phyloP scores from a whole-genome alignment of 495 filamentous ascomycete species.

The Daldinia loculata region DNA sequence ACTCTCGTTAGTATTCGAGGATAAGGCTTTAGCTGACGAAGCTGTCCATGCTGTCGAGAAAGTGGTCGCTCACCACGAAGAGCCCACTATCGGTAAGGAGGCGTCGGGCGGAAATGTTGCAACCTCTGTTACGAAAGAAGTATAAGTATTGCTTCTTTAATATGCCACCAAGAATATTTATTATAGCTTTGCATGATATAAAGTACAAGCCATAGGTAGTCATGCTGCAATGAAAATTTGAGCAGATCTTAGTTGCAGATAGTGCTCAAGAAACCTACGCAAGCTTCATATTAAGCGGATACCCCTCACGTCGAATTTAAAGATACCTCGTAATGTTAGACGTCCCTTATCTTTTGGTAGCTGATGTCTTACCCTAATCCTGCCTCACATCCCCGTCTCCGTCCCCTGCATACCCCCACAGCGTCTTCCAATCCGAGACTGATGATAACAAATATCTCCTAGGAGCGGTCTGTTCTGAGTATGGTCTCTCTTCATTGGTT shows the following conservation, averaged over 20 bases:
- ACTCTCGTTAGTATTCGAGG: constrained; percentile 53
- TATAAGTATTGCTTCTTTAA: background rate
- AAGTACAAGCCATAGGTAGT: background rate
- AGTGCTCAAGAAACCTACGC: background rate
- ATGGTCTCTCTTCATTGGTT: background rate
- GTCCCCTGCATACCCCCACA: constrained; percentile 7
- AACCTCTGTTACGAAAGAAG: constrained; percentile 1
- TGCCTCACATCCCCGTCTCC: background rate
- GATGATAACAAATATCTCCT: constrained; percentile 21
- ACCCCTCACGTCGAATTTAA: background rate
- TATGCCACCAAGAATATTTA: background rate
- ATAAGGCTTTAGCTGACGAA: constrained; percentile 51
- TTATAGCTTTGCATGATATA: background rate
- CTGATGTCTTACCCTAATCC: background rate
- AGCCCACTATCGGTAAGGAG: constrained; percentile 3
- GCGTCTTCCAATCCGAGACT: constrained; percentile 13
- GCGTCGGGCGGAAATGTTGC: background rate
- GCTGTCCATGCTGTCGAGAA: constrained; percentile 53
- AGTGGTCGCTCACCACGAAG: constrained; percentile 45
- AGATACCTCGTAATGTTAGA: background rate
- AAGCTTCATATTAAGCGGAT: background rate
- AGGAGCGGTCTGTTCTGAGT: background rate
- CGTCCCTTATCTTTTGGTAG: constrained; percentile 8
- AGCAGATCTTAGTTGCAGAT: background rate
- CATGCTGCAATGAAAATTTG: background rate